phyloP scores from a whole-genome alignment of 345 rosid genomes.

The Fremontodendron californicum region DNA sequence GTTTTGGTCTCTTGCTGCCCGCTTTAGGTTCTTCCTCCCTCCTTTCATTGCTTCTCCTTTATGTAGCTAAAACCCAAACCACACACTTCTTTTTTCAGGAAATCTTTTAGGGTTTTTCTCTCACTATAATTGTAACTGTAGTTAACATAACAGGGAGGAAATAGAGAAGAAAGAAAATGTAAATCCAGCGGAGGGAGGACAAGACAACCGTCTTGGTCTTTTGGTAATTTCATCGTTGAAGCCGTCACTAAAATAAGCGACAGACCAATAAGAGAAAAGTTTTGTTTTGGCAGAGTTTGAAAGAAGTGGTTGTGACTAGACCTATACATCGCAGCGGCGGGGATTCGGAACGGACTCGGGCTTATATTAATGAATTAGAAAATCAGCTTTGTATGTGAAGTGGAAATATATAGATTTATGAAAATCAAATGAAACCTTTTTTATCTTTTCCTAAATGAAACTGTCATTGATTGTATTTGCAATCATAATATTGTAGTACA shows the following conservation, averaged over 20 bases:
- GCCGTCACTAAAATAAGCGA: background rate
- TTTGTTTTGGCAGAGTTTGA: background rate
- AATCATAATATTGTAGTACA: too few species aligned
- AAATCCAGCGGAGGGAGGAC: too few species aligned
- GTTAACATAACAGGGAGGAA: background rate
- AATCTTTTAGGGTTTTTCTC: background rate
- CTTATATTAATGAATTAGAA: too few species aligned
- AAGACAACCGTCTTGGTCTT: background rate
- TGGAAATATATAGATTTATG: too few species aligned
- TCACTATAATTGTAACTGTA: too few species aligned
- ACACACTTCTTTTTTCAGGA: background rate
- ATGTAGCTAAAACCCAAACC: background rate
- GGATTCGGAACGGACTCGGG: too few species aligned
- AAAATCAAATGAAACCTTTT: too few species aligned
- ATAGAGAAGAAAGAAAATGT: background rate
- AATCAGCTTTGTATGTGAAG: too few species aligned
- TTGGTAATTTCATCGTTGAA: background rate
- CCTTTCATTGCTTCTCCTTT: slow-evolving; percentile 47
- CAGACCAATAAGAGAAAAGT: background rate
- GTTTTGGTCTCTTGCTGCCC: slow-evolving; percentile 53
- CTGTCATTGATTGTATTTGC: too few species aligned
- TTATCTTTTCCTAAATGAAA: too few species aligned
- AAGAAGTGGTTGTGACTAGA: too few species aligned
- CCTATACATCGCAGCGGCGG: too few species aligned
- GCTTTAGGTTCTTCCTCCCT: slow-evolving; percentile 78